Base-by-base conservation (phyloP, 192 early-diverging fungal genomes). In the Umbelopsis vinacea region DNA sequence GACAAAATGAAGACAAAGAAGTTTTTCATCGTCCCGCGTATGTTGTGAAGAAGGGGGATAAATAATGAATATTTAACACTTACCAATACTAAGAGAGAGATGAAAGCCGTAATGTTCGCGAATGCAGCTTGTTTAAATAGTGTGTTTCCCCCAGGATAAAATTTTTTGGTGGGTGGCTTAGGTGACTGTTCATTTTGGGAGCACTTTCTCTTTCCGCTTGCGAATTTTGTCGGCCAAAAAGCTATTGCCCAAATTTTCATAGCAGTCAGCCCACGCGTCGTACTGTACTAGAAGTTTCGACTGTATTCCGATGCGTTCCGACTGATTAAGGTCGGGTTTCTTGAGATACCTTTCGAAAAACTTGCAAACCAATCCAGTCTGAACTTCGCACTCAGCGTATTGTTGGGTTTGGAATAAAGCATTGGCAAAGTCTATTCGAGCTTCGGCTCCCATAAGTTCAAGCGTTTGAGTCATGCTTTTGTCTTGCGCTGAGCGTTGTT, bases 1-100 rank as follows among this genome's bases (percentile, higher is more conserved):
- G 77, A 70, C 70, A 71, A 71, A 71, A 68, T 74, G 73, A 79
- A 74, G 77, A 78, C 76, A 67, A 63, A 63, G 40, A 35, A 29
- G 0, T 12, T 35, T 60, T 37, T 63, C 57, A 63, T 63, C 57
- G 57, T 63, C 35, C 57, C 57, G 57, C 57, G 17, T 19, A 12
- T 17, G 17, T 4, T 22, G 26, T 10, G 35, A 14, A 26, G 26
- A 19, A 63, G 26, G 57, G n/a, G 33, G 3, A 11, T 17, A 19
- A 50, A 15, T 8, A 50, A 50, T 35, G 15, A 63, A 33, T 37
- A 11, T 63, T 7, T 37, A 37, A 63, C 40, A 63, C 57, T 63
- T 63, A 63, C 57, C 57, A 63, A 33, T 63, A 63, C 57, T 29
- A 63, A 63, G 57, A 63, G 57, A 63, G 57, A 29, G 24, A 63